These are phyloP conservation scores for Aspergillus nanangensis DNA, from an alignment of 495 filamentous ascomycete genomes.

Conservation along the genomic window DNA sequence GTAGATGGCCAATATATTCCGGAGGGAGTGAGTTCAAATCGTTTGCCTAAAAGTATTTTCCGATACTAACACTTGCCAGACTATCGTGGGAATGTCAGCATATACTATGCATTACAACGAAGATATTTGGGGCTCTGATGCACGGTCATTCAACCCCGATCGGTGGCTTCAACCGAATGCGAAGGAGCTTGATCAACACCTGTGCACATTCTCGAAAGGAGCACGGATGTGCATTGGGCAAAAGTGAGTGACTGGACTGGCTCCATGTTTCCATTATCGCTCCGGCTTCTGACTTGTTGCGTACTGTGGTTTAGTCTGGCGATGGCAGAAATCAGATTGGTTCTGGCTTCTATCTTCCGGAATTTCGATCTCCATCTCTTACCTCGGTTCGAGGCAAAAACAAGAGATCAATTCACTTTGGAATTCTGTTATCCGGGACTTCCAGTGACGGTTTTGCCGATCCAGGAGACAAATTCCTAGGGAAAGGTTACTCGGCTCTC, in stretches of 20 bases:
- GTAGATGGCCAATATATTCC: constrained; percentile 1
- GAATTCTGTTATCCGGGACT: constrained; percentile 3
- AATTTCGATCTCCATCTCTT: constrained; percentile 4
- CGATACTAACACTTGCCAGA: neutral
- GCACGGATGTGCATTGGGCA: too few species aligned
- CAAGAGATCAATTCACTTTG: constrained; percentile 7
- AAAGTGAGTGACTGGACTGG: too few species aligned
- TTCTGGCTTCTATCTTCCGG: constrained; percentile 8
- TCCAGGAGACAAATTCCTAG: too few species aligned
- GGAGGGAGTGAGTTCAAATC: constrained; percentile 2
- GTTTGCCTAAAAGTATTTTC: neutral
- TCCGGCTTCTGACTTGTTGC: too few species aligned
- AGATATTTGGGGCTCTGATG: constrained; percentile 21
- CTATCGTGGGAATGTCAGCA: constrained; percentile 22
- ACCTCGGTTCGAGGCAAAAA: neutral
- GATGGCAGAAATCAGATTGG: constrained; percentile 9
- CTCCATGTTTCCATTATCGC: too few species aligned
- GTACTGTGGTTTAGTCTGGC: too few species aligned
- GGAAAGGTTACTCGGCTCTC: too few species aligned
- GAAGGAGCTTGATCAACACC: too few species aligned
- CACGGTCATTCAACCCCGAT: too few species aligned
- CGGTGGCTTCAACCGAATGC: too few species aligned
- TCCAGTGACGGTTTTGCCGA: too few species aligned
- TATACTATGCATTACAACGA: constrained; percentile 23
- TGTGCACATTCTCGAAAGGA: too few species aligned